These are phyloP conservation scores for Centella asiatica DNA, from an alignment of 129 eudicot genomes.

Conservation along the genomic window DNA sequence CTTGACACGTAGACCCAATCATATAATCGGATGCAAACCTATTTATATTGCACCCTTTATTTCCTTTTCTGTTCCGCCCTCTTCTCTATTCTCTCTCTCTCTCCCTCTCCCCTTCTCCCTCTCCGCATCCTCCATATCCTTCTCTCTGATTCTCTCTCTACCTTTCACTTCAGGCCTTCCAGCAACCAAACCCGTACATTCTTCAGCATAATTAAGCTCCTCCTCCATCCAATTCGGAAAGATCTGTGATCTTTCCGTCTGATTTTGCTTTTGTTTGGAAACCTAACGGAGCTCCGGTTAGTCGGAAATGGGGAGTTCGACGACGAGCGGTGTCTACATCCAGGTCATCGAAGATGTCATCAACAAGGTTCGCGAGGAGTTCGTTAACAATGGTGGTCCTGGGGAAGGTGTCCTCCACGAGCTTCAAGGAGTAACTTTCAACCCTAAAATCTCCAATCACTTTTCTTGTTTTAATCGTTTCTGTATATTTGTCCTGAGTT, in stretches of 20 bases:
- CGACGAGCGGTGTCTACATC: slow-evolving; percentile 65
- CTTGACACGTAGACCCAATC: slow-evolving; percentile 35
- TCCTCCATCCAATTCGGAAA: background rate
- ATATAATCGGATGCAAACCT: slow-evolving; percentile 80
- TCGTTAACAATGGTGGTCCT: slow-evolving; percentile 60
- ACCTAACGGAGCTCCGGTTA: background rate
- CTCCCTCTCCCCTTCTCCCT: slow-evolving; percentile 13
- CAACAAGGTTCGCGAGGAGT: slow-evolving; percentile 72
- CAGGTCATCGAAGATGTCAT: slow-evolving; percentile 86
- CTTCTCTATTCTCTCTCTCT: slow-evolving; percentile 22
- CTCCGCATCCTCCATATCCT: too few relatives aligned
- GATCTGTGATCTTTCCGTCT: background rate
- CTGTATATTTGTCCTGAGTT: background rate
- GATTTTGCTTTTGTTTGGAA: background rate
- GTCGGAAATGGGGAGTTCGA: slow-evolving; percentile 35
- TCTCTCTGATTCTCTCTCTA: slow-evolving; percentile 11
- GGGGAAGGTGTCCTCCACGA: slow-evolving; percentile 73
- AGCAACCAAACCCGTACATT: slow-evolving; percentile 18
- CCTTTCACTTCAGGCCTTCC: slow-evolving; percentile 13
- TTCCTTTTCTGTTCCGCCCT: slow-evolving; percentile 45
- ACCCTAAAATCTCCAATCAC: slow-evolving; percentile 1
- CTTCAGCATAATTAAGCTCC: background rate
- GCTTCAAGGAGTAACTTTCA: slow-evolving; percentile 59
- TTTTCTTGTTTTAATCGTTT: slow-evolving; percentile 21
- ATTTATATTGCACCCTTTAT: slow-evolving; percentile 90